Conservation (phyloP, 2,329 filamentous ascomycete genomes). For the Zymoseptoria passerinii region DNA sequence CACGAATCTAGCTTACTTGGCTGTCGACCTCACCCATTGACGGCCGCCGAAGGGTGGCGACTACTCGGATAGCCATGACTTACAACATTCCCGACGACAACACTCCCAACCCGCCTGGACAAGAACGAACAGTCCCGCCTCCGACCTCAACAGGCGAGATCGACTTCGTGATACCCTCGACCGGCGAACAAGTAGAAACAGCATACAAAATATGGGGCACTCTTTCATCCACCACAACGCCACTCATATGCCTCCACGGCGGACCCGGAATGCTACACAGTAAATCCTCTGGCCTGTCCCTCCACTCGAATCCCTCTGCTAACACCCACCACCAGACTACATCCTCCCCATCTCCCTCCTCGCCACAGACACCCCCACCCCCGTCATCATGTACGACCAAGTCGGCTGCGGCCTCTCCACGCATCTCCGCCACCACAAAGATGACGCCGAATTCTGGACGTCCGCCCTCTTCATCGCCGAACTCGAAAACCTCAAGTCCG, state of each 20-base stretch:
- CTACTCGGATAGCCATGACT: not conserved
- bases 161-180: constrained; percentile 6
- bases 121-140: constrained; percentile 3
- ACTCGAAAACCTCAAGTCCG: constrained; percentile 40
- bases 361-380: constrained; percentile 26
- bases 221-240: constrained; percentile 20
- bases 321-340: constrained; percentile 23
- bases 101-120: constrained; percentile 9
- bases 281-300: not conserved
- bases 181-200: constrained; percentile 29
- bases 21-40: not conserved
- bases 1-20: not conserved
- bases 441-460: constrained; percentile 41
- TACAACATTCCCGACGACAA: constrained; percentile 9
- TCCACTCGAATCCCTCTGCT: not conserved
- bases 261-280: constrained; percentile 34
- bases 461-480: constrained; percentile 41
- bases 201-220: constrained; percentile 33
- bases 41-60: not conserved
- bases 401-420: constrained; percentile 43
- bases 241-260: constrained; percentile 35
- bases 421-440: constrained; percentile 37
- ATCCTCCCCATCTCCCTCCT: constrained; percentile 31
- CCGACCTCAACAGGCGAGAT: constrained; percentile 6
- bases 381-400: constrained; percentile 47